Conservation (phyloP, 176 grass and related monocot genomes). For the Oryza coarctata region DNA sequence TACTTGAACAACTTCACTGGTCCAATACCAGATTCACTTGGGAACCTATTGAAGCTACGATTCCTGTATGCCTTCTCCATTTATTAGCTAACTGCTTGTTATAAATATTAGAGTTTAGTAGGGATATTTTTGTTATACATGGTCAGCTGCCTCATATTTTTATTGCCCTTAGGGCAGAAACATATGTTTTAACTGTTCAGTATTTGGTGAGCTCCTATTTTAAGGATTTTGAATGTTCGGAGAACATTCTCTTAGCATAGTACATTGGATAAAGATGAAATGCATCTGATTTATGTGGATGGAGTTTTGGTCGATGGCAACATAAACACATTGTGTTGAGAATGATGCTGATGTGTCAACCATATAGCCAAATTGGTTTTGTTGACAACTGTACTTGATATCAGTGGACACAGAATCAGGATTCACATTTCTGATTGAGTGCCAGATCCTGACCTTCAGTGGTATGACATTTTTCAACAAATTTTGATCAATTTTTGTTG, state of each 20-base stretch:
- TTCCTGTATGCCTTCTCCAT: constrained; percentile 67
- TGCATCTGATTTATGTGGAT: neutral
- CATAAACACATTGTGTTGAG: neutral
- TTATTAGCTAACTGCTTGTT: neutral
- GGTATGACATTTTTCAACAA: too few species aligned
- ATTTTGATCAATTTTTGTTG: too few species aligned
- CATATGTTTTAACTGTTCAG: neutral
- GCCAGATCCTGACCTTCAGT: too few species aligned
- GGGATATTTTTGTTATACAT: constrained; percentile 4
- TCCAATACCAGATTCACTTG: constrained; percentile 70
- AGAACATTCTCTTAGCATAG: neutral
- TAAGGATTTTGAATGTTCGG: neutral
- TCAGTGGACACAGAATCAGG: too few species aligned
- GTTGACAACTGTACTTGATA: constrained; percentile 14
- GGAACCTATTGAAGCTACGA: constrained; percentile 77
- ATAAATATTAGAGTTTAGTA: constrained; percentile 5
- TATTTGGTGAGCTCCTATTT: neutral
- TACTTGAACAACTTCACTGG: constrained; percentile 89
- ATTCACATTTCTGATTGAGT: too few species aligned
- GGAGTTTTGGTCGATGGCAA: constrained; percentile 14
- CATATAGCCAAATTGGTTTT: neutral
- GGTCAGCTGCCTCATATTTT: neutral
- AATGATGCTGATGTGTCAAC: neutral
- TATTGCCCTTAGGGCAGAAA: neutral
- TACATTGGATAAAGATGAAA: neutral